Base-by-base conservation (phyloP, 202 grass and related monocot species). In the Zizania palustris region DNA sequence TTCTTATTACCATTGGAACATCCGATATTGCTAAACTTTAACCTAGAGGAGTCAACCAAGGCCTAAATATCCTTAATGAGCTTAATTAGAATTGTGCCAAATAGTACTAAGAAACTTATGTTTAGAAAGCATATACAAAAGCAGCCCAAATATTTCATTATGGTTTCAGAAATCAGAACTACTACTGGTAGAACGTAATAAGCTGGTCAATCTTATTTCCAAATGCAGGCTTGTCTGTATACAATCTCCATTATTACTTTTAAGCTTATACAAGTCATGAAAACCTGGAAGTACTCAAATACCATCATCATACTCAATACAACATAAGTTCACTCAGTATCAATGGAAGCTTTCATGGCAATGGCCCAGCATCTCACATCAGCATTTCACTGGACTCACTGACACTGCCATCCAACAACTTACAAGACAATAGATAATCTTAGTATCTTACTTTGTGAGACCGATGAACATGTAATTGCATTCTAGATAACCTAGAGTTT, bases 401-500 rank as follows among this genome's bases (percentile, higher is more conserved):
- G 8, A 65, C 65, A 72, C 53, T 45, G 61, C 39, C 60, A 69
- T 84, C 85, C 69, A 74, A 74, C 69, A 74, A 74, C 75, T 56
- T 83, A 28, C 44, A 63, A 38, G 14, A 81, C 46, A 70, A 61
- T 77, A 81, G n/a, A n/a, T n/a, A n/a, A n/a, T n/a, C n/a, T n/a
- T n/a, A n/a, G 45, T 16, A 77, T 38, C 41, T 67, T 82, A 77
- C 45, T 83, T 63, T n/a, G 73, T 21, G 0, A 40, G 11, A 71
- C 55, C 44, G 57, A 64, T 63, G 1, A 7, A 53, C 34, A 63
- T 51, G 56, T n/a, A 74, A 60, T 34, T 69, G 57, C 64, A 73
- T 60, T 74, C 66, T 76, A 84, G 35, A 65, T 60, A 67, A 85
- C 77, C 81, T 76, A 88, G 12, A 85, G 19, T 69, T 72, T 74